Evolutionary conservation across 139 green algal species (phyloP).

Genomic region (Tetraselmis striata): DNA sequence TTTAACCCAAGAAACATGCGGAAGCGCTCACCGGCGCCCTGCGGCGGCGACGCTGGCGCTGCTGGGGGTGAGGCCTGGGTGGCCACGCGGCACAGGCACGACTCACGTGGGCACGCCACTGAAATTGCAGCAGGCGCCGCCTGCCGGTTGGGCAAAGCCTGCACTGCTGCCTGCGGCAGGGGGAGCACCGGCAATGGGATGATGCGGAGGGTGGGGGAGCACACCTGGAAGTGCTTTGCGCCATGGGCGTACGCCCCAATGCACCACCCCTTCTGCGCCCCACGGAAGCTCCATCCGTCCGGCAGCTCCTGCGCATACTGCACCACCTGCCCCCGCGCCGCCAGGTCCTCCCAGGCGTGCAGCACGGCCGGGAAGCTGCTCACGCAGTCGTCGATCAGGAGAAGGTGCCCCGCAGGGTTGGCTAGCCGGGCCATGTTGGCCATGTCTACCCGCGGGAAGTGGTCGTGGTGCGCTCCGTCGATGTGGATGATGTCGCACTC

Average conservation of each 20-base stretch:
- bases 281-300: neutral
- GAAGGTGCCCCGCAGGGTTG: neutral
- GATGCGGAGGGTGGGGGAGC: neutral
- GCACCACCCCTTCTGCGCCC: neutral
- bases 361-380: neutral
- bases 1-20: neutral
- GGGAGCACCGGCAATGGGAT: neutral
- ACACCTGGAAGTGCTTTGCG: neutral
- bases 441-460: neutral
- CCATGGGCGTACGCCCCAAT: neutral
- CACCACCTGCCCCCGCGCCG: neutral
- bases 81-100: neutral
- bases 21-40: neutral
- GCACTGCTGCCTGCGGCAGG: neutral
- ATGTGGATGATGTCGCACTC: neutral
- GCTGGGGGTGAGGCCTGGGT: neutral
- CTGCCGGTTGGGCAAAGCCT: no score
- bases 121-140: no score
- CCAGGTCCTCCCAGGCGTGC: neutral
- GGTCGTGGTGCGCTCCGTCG: neutral
- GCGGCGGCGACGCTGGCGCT: neutral
- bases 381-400: neutral
- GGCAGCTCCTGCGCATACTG: neutral
- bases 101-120: no score
- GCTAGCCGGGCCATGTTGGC: neutral